These are phyloP conservation scores for Globisporangium acanthophoron DNA, from an alignment of 352 stramenopile species.

Conservation along the genomic window DNA sequence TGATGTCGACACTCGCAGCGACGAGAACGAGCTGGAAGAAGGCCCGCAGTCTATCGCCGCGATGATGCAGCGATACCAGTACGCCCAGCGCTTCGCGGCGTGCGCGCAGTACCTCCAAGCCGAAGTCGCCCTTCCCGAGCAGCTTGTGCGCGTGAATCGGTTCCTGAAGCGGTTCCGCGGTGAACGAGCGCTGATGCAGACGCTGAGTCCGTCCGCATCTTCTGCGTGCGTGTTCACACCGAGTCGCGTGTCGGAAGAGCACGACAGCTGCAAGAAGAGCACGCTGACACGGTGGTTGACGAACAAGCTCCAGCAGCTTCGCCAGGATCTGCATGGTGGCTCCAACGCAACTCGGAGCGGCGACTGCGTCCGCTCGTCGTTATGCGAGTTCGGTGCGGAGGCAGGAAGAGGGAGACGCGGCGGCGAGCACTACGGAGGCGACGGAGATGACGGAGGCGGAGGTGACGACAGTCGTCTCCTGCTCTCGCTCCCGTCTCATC, in stretches of 20 bases:
- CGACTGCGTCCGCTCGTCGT: background rate
- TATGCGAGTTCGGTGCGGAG: background rate
- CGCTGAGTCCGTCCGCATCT: background rate
- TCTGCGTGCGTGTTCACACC: slow-evolving; percentile 21
- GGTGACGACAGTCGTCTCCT: slow-evolving; percentile 17
- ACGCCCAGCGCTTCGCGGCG: background rate
- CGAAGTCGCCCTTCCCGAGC: background rate
- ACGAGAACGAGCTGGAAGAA: slow-evolving; percentile 2
- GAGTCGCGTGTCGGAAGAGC: background rate
- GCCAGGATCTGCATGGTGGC: slow-evolving; percentile 26
- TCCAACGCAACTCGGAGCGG: background rate
- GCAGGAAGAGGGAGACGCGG: background rate
- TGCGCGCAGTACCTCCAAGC: slow-evolving; percentile 9
- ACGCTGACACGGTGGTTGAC: slow-evolving; percentile 27
- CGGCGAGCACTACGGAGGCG: background rate
- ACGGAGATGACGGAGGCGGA: background rate
- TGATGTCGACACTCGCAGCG: background rate
- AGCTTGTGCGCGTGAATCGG: slow-evolving; percentile 12
- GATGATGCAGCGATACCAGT: background rate
- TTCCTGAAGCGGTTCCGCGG: slow-evolving; percentile 27
- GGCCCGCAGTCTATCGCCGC: background rate
- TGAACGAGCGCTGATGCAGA: slow-evolving; percentile 25
- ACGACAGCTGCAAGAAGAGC: slow-evolving; percentile 16
- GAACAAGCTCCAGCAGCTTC: slow-evolving; percentile 31
- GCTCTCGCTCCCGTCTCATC: slow-evolving; percentile 27